Evolutionary conservation across 2,329 filamentous ascomycete species (phyloP).

Genomic region (Ceratocystis papillata): DNA sequence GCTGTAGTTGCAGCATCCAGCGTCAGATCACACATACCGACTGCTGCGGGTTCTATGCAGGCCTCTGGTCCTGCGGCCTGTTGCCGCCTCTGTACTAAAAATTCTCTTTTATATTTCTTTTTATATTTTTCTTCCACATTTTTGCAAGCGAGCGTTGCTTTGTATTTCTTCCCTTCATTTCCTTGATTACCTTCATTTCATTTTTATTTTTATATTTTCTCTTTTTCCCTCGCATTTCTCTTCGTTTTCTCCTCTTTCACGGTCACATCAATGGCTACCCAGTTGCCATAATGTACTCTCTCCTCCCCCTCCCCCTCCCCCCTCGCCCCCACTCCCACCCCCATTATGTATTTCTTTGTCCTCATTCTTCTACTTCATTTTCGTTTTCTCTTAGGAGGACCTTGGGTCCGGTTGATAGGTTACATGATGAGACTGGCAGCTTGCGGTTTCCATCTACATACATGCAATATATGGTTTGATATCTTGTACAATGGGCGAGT

Average conservation of each 20-base stretch:
- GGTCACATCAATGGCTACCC: not conserved
- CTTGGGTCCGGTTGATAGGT: not conserved
- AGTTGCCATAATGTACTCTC: not conserved
- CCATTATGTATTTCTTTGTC: not conserved
- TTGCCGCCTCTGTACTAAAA: not conserved
- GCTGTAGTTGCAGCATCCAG: not conserved
- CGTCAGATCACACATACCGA: too few species aligned
- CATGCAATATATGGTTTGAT: not conserved
- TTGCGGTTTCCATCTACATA: not conserved
- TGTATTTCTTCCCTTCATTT: not conserved
- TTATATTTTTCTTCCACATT: slow-evolving; percentile 11
- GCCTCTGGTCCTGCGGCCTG: too few species aligned
- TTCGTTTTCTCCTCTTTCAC: not conserved
- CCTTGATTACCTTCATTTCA: not conserved
- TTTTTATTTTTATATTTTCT: not conserved
- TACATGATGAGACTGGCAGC: not conserved
- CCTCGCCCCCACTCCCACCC: not conserved
- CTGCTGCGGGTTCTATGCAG: too few species aligned
- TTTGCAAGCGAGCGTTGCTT: slow-evolving; percentile 15
- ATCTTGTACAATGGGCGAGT: not conserved
- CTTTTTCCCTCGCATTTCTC: not conserved
- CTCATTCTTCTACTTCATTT: not conserved
- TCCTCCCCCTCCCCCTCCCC: not conserved
- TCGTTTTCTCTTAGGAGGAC: not conserved
- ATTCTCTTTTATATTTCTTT: not conserved